Conservation (phyloP, 805 yeast genomes). For the Yarrowia sp. region DNA sequence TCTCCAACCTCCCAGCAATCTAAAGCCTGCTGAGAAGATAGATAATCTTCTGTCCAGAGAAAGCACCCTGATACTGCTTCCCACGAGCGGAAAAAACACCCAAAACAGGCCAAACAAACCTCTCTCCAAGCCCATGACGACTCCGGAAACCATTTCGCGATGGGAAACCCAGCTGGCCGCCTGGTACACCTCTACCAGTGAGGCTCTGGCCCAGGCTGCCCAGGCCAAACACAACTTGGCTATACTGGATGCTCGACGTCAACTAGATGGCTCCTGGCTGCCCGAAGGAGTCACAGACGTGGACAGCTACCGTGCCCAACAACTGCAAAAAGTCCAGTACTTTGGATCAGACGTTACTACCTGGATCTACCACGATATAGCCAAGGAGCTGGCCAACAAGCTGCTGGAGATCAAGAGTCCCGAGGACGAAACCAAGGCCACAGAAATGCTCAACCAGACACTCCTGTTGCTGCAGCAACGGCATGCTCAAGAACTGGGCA, state of each 20-base stretch:
- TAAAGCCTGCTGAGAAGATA: too few relatives aligned
- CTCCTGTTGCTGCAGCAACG: constrained; percentile 4
- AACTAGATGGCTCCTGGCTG: constrained; percentile 7
- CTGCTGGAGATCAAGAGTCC: constrained; percentile 14
- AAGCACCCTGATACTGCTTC: too few relatives aligned
- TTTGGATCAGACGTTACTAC: constrained; percentile 6
- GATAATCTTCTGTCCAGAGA: too few relatives aligned
- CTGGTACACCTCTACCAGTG: background rate
- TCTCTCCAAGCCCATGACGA: background rate
- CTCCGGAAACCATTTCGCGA: constrained; percentile 6
- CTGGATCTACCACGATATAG: constrained; percentile 23
- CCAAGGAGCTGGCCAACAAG: constrained; percentile 8
- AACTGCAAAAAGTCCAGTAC: background rate
- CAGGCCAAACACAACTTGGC: constrained; percentile 17
- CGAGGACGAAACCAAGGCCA: constrained; percentile 11
- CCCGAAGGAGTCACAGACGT: constrained; percentile 6
- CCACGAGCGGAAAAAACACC: too few relatives aligned
- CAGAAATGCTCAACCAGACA: constrained; percentile 13
- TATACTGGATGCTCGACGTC: background rate
- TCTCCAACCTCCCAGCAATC: too few relatives aligned
- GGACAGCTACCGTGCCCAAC: background rate
- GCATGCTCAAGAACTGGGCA: background rate
- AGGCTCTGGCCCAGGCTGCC: constrained; percentile 7
- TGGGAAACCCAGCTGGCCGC: constrained; percentile 17
- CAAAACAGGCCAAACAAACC: too few relatives aligned